Base-by-base conservation (phyloP, 2,329 filamentous ascomycete genomes). In the Pseudodiploospora longispora region DNA sequence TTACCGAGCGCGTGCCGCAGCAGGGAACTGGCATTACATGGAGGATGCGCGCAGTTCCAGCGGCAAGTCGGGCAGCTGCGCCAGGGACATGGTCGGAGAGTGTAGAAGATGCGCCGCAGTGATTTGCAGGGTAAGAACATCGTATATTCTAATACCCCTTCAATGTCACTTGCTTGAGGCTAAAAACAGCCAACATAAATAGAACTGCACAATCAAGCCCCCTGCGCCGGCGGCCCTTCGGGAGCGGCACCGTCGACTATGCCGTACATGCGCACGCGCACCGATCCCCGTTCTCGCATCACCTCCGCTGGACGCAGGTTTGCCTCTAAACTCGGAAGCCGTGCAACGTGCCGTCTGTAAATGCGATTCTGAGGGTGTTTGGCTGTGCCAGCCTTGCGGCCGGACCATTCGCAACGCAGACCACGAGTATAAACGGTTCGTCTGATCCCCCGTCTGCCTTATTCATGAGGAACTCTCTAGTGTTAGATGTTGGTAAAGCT, bases 151-250 rank as follows among this genome's bases (percentile, higher is more conserved):
- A 27, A 9, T 29, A 6, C n/a, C n/a, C 19, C 45, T 6, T 30
- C 32, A 30, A 33, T 36, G n/a, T 42, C 37, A 9, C 12, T 41
- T 36, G 30, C 30, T 8, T 7, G 27, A 10, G 19, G 3, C 9
- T 19, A 38, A 10, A 38, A 29, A 9, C 19, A 8, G 12, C 10
- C 19, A 32, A 27, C 29, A 19, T n/a, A 34, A 12, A 42, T 61
- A 95, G 88, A 97, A 97, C 55, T 97, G 91, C 64, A 83, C 83
- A 5, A 84, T 87, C 57, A 95, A 96, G 64, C 81, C 85, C 0
- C 88, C 87, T 1, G 78, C 83, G 3, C 71, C 75, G 2, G 69
- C 74, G 30, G 73, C 80, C 27, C 72, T 95, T 33, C 81, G 79
- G 36, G 78, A 83, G 49, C 82, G 91, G 34, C 84, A 94, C 60